Base-by-base conservation (phyloP, 225 moss, liverwort and hornwort species). In the Bryum argenteum region DNA sequence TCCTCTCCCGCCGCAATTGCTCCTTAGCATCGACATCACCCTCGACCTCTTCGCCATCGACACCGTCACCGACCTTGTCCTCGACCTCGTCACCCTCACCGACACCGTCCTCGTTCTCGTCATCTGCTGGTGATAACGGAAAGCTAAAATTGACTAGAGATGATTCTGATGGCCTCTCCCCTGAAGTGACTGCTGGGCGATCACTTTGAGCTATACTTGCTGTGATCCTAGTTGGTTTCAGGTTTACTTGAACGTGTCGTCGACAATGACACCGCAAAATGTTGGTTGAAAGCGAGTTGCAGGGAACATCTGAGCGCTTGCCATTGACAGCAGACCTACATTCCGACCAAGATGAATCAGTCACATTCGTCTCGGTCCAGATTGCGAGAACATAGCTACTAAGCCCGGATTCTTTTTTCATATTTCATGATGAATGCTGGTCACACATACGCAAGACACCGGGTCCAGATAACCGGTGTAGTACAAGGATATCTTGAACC, bases 1-100 rank as follows among this genome's bases (percentile, higher is more conserved):
- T 93, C 53, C 82, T 91, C 4, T 80, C 85, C 41, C 93, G 89
- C 16, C 93, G 84, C 70, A 82, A 48, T 65, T 48, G 80, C 82
- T 96, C 96, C 39, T 51, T 83, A 23, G 83, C 79, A 53, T 41
- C 63, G 5, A 84, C 19, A 72, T 48, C 17, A 16, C 16, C 48
- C 48, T 48, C 17, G 13, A 15, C 48, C 48, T 48, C 48, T 48
- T 17, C 48, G 15, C 33, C 33, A 56, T 45, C 63, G 2, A 84
- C 19, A 72, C 17, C 17, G 17, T 7, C 47, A 47, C 5, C 16
- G 47, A 13, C 47, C 47, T 47, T 4, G 11, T 12, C 47, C 81
- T 96, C 95, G n/a, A n/a, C n/a, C 28, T 51, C 83, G 20, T 81
- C 81, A 56, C 40, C 63, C 2, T 83, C 19, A 72, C 33, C 33